phyloP scores from a whole-genome alignment of 2,329 filamentous ascomycete species.

The Nemania sp. region DNA sequence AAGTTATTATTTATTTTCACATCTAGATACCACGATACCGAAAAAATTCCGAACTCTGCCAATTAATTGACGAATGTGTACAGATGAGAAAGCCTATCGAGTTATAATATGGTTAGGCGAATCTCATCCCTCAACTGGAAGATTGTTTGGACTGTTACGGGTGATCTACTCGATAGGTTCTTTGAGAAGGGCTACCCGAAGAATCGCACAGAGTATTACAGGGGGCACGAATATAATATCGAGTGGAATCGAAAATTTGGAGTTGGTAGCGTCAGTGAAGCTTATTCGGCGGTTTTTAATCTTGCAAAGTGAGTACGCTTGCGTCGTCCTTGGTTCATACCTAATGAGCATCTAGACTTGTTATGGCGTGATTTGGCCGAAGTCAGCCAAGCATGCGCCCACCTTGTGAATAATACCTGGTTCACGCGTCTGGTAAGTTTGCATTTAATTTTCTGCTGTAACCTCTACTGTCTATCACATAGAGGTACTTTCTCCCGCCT shows the following conservation, averaged over 20 bases:
- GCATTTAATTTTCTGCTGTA: not conserved
- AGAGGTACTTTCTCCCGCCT: too few relatives aligned
- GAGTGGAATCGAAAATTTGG: too few relatives aligned
- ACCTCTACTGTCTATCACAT: too few relatives aligned
- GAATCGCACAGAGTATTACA: not conserved
- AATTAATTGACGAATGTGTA: not conserved
- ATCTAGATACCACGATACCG: not conserved
- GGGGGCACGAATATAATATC: not conserved
- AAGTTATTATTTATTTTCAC: not conserved
- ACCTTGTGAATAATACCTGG: conserved; percentile 11
- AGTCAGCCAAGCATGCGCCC: not conserved
- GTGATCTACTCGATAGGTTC: not conserved
- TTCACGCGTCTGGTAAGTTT: conserved; percentile 19
- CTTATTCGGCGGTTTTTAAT: too few relatives aligned
- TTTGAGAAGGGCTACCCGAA: not conserved
- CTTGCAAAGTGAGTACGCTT: too few relatives aligned
- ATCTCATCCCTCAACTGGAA: not conserved
- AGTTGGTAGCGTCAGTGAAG: too few relatives aligned
- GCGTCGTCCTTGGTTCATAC: too few relatives aligned
- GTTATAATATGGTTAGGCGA: conserved; percentile 21
- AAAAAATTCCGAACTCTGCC: not conserved
- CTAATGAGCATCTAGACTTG: conserved; percentile 8
- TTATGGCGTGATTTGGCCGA: not conserved
- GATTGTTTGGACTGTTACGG: not conserved
- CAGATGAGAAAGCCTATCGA: conserved; percentile 12